Percentiles rank a stretch among this genome's conserved stretches.
Evolutionary conservation across 306 rosid genomes (phyloP).

Genomic region (Sicyos baderoa): DNA sequence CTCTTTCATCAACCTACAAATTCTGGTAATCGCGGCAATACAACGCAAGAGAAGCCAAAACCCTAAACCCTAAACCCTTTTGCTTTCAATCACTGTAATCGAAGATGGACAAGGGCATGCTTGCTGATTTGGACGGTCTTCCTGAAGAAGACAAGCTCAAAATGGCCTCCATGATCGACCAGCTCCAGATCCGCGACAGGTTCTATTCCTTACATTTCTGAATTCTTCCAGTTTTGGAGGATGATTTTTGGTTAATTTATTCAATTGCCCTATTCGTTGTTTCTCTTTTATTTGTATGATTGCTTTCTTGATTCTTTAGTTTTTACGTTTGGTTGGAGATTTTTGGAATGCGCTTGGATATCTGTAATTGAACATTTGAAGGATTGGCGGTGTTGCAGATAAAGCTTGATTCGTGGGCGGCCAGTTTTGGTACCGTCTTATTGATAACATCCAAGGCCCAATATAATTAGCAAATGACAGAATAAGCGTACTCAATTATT

Average conservation of each 20-base stretch:
- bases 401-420: background rate
- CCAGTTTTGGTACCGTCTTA: background rate
- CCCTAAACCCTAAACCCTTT: slow-evolving; percentile 24
- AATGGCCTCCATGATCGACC: slow-evolving; percentile 52
- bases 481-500: no score
- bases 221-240: background rate
- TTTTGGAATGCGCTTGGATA: background rate
- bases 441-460: background rate
- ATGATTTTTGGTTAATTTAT: background rate
- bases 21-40: background rate
- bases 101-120: slow-evolving; percentile 55
- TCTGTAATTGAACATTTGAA: background rate
- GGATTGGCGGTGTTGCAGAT: background rate
- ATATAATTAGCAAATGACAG: no score
- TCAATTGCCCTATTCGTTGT: background rate
- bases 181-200: slow-evolving; percentile 66
- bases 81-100: background rate
- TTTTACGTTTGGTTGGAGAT: background rate
- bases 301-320: background rate
- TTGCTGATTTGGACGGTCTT: slow-evolving; percentile 40
- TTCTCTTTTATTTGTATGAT: background rate
- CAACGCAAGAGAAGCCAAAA: slow-evolving; percentile 21
- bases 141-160: slow-evolving; percentile 51
- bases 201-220: slow-evolving; percentile 3
- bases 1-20: background rate